These are phyloP conservation scores for Globisporangium splendens DNA, from an alignment of 352 stramenopile species.

Conservation along the genomic window DNA sequence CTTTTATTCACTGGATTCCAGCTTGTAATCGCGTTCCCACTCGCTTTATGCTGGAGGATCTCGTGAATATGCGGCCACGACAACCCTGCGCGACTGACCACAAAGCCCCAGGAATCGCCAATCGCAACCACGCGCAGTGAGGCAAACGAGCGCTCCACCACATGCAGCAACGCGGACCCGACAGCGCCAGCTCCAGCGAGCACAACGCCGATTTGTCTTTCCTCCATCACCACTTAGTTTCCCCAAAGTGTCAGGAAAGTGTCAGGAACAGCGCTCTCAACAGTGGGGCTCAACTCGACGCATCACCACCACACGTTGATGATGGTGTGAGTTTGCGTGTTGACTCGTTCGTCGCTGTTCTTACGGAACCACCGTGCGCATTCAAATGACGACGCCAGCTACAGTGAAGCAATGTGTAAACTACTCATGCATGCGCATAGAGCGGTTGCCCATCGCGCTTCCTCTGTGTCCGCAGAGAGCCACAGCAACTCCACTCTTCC, in stretches of 20 bases:
- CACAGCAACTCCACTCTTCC: no score
- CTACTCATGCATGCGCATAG: background rate
- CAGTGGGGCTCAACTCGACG: background rate
- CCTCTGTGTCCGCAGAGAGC: constrained; percentile 5
- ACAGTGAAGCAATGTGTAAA: no score
- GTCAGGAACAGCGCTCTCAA: no score
- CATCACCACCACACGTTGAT: constrained; percentile 4
- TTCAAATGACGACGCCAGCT: no score
- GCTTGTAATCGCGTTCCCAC: background rate
- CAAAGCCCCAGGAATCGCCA: constrained; percentile 24
- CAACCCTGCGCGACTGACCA: background rate
- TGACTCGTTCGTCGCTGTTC: background rate
- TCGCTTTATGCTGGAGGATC: constrained; percentile 6
- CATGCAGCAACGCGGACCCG: constrained; percentile 15
- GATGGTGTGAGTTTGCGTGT: no score
- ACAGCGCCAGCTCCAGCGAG: constrained; percentile 24
- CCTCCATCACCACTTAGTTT: no score
- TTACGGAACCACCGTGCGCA: constrained; percentile 1
- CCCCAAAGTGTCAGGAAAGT: no score
- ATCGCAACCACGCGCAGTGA: constrained; percentile 21
- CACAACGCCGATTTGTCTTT: constrained; percentile 20
- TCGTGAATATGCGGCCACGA: constrained; percentile 2
- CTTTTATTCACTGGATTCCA: background rate
- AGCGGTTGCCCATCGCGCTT: background rate
- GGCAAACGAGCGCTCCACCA: constrained; percentile 18